These are phyloP conservation scores for Brassica hybrid DNA, from an alignment of 441 rosid species.

Conservation along the genomic window DNA sequence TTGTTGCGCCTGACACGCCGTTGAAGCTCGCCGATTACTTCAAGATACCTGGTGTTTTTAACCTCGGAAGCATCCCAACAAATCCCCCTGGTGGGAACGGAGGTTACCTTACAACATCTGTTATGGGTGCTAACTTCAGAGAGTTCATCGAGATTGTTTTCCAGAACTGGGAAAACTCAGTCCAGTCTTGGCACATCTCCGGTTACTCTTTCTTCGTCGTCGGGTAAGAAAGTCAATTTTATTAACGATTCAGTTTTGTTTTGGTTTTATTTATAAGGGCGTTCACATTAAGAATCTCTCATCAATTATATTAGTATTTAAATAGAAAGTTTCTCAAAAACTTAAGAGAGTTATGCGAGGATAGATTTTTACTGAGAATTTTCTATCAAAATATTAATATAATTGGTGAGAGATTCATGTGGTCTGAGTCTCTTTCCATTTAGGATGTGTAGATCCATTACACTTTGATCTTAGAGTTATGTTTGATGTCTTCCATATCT, in stretches of 20 bases:
- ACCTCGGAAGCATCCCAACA: constrained; percentile 59
- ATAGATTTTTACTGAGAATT: background rate
- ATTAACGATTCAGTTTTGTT: background rate
- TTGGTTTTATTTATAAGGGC: background rate
- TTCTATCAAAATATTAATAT: background rate
- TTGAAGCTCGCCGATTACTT: constrained; percentile 73
- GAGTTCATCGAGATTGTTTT: constrained; percentile 68
- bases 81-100: constrained; percentile 53
- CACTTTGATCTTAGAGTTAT: background rate
- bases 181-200: constrained; percentile 70
- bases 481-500: constrained; percentile 26
- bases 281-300: background rate
- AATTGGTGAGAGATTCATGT: background rate
- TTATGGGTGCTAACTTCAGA: constrained; percentile 61
- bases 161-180: constrained; percentile 69
- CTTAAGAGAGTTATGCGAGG: background rate
- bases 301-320: too few relatives aligned
- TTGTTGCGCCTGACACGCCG: constrained; percentile 63
- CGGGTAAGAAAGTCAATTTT: constrained; percentile 49
- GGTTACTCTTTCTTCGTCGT: constrained; percentile 68
- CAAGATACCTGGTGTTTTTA: constrained; percentile 66
- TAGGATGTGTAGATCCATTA: background rate
- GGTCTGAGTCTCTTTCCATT: background rate
- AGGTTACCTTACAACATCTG: constrained; percentile 61
- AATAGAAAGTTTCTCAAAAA: background rate